Percentiles rank a stretch among this genome's conserved stretches.
Evolutionary conservation across 768 basidiomycete genomes (phyloP).

Genomic region (Boletus coccyginus): DNA sequence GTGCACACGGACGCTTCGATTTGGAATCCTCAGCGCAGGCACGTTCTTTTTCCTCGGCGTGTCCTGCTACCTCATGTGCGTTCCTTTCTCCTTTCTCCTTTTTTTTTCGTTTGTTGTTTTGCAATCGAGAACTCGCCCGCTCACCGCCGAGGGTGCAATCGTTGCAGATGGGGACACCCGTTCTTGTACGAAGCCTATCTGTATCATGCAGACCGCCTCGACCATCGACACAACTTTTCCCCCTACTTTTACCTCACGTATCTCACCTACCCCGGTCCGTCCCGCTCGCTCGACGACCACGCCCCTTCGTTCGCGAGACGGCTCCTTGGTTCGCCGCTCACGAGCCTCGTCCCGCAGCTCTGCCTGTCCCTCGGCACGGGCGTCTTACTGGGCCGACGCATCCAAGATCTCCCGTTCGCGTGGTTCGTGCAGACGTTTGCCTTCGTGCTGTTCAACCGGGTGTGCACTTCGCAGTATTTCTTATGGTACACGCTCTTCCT

Average conservation of each 20-base stretch:
- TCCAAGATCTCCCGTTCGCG: conserved; percentile 65
- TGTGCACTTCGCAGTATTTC: conserved; percentile 98
- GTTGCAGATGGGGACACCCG: conserved; percentile 84
- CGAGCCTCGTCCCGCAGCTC: conserved; percentile 85
- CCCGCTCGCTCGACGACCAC: conserved; percentile 12
- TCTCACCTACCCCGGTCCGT: conserved; percentile 63
- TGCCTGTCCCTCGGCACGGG: conserved; percentile 68
- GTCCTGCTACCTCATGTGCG: conserved; percentile 75
- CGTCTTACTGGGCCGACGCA: conserved; percentile 59
- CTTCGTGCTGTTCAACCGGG: conserved; percentile 98
- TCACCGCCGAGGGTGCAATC: neutral
- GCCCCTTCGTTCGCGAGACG: conserved; percentile 36
- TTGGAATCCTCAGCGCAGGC: conserved; percentile 63
- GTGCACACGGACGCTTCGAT: conserved; percentile 55
- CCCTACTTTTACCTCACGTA: conserved; percentile 97
- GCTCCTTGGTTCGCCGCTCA: conserved; percentile 67
- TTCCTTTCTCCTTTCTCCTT: conserved; percentile 21
- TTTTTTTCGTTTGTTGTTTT: neutral
- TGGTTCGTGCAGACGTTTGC: conserved; percentile 91
- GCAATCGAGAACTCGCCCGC: neutral
- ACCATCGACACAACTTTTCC: conserved; percentile 98
- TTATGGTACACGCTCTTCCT: conserved; percentile 93
- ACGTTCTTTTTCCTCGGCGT: conserved; percentile 64
- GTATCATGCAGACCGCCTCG: conserved; percentile 86
- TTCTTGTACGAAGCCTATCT: conserved; percentile 91